These are phyloP conservation scores for Salix koriyanagi DNA, from an alignment of 345 rosid genomes.

Conservation along the genomic window DNA sequence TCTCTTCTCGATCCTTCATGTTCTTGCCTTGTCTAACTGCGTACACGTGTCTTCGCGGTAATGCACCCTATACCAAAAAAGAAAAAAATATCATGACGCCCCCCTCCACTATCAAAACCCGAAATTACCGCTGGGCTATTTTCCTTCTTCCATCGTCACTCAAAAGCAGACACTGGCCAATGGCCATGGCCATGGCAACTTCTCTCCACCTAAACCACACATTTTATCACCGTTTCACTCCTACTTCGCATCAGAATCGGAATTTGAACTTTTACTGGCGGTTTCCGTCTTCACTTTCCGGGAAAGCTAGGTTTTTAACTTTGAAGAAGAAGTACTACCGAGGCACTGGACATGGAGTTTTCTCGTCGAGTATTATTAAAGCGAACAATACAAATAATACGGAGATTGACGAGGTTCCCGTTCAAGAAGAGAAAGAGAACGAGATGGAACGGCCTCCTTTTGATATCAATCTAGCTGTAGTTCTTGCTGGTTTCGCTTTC, in stretches of 20 bases:
- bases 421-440: constrained; percentile 16
- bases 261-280: constrained; percentile 24
- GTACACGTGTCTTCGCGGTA: constrained; percentile 22
- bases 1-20: neutral
- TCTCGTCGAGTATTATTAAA: constrained; percentile 28
- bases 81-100: no score
- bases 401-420: constrained; percentile 28
- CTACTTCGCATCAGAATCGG: constrained; percentile 12
- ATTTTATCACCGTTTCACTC: constrained; percentile 10
- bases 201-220: neutral
- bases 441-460: constrained; percentile 54
- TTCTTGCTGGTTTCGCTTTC: constrained; percentile 96
- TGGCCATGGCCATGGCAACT: neutral
- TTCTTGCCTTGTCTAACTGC: neutral
- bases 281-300: constrained; percentile 17
- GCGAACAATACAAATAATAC: constrained; percentile 19
- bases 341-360: constrained; percentile 14
- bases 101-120: no score
- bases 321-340: constrained; percentile 4
- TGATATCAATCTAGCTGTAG: constrained; percentile 85
- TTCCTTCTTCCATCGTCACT: no score
- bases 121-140: no score
- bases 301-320: constrained; percentile 16
- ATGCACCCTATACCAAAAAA: no score
- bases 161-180: no score